Percentiles rank a stretch among this genome's conserved stretches.
These are phyloP conservation scores for Vigna angularis DNA, from an alignment of 306 rosid species.

Conservation along the genomic window DNA sequence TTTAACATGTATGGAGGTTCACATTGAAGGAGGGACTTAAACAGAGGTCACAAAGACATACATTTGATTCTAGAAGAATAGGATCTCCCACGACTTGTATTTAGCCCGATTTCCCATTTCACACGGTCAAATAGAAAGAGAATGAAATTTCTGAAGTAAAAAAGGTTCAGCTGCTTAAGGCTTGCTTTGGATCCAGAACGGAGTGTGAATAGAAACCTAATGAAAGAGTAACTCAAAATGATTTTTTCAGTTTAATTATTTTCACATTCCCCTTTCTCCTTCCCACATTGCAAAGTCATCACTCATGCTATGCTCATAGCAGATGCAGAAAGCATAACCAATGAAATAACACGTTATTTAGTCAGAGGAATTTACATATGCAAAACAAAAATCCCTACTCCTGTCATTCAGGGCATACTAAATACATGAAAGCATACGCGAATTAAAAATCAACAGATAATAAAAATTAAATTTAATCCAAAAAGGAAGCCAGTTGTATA, in stretches of 20 bases:
- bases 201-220: constrained; percentile 25
- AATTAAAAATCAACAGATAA: not conserved
- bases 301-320: constrained; percentile 9
- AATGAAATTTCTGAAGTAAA: not conserved
- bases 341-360: not conserved
- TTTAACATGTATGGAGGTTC: constrained; percentile 11
- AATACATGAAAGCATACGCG: constrained; percentile 3
- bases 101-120: constrained; percentile 25
- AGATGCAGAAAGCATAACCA: constrained; percentile 14
- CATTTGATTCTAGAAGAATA: constrained; percentile 7
- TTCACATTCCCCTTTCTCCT: constrained; percentile 28
- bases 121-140: constrained; percentile 21
- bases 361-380: not conserved
- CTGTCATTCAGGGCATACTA: not conserved
- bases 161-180: constrained; percentile 1
- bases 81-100: constrained; percentile 10
- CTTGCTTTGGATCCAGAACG: constrained; percentile 11
- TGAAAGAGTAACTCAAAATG: constrained; percentile 2
- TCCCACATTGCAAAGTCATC: not conserved
- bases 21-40: constrained; percentile 30
- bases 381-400: too few relatives aligned
- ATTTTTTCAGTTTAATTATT: not conserved
- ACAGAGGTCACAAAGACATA: constrained; percentile 28
- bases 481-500: not conserved
- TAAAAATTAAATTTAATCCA: not conserved